These are phyloP conservation scores for Thraustochytrium striatum DNA, from an alignment of 352 stramenopile species.

Conservation along the genomic window DNA sequence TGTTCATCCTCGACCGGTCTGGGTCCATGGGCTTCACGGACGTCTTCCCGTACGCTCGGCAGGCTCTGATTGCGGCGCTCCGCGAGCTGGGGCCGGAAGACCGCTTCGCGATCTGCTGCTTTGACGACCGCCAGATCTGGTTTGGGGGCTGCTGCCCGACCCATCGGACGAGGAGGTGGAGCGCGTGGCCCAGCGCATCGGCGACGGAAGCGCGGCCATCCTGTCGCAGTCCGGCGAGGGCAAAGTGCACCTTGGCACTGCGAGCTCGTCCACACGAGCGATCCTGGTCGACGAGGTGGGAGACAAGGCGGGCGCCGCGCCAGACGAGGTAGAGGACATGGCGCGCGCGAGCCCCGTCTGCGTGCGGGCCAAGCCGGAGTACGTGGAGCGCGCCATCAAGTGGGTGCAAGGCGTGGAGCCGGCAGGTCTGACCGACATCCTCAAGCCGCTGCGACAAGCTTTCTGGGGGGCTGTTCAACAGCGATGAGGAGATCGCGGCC, in stretches of 20 bases:
- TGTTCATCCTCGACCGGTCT: conserved; percentile 30
- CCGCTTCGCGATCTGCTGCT: conserved; percentile 44
- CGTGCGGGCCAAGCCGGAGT: conserved; percentile 24
- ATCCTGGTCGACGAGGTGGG: not conserved
- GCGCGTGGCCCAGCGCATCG: not conserved
- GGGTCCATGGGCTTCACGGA: conserved; percentile 42
- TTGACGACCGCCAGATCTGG: conserved; percentile 39
- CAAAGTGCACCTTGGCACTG: not conserved
- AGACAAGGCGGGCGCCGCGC: not conserved
- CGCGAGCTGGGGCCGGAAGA: conserved; percentile 11
- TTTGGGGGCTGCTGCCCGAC: conserved; percentile 35
- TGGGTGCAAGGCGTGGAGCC: conserved; percentile 2
- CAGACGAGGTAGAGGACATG: not conserved
- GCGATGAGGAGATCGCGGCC: not conserved
- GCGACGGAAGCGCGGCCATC: not conserved
- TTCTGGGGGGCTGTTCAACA: conserved; percentile 4
- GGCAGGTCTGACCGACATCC: conserved; percentile 40
- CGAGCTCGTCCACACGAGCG: not conserved
- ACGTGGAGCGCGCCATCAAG: not conserved
- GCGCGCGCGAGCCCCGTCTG: not conserved
- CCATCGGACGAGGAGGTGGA: not conserved
- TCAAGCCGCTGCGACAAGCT: conserved; percentile 36
- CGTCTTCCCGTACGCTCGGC: conserved; percentile 16
- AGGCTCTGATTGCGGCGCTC: conserved; percentile 12
- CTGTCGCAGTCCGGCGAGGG: not conserved